Evolutionary conservation across 2,329 filamentous ascomycete genomes (phyloP), one percentile per base, ranked within the genome.

Genomic region (Colletotrichum neosansevieriae): DNA sequence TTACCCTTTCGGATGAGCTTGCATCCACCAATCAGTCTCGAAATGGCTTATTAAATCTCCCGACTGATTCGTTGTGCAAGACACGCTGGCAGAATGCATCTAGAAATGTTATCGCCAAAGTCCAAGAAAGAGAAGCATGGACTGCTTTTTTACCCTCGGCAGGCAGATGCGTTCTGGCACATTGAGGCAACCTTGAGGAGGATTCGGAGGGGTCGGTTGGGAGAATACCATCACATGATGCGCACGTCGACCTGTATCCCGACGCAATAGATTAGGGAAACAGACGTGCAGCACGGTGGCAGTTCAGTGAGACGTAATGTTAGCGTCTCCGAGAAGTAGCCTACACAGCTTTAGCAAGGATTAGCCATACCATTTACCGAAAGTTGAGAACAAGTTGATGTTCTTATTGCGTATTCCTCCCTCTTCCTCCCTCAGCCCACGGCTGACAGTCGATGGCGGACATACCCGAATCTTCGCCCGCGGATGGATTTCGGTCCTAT

Each of bases 1-100:
- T 57, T 34, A 67, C 21, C 44, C 57, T 53, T 67, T 63, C 65
- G 36, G 19, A 38, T 51, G 51, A 29, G 47, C 51, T 10, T 57
- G 51, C 63, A 51, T 42, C 53, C 49, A n/a, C 49, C 42, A 36
- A 45, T 42, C 12, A 19, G 47, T 12, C 42, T 42, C 29, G 34
- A 38, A 69, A 59, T 47, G 47, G 38, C 9, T 19, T 44, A 24
- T 29, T 17, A 12, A 17, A n/a, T 67, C 17, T 56, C 12, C 34
- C 42, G 50, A 42, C 44, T 36, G 53, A n/a, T 63, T 13, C 38
- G 17, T 10, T 45, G 13, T 19, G 38, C 32, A 40, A 38, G 38
- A 51, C 34, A 45, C 11, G 21, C 42, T 45, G 45, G 12, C 36
- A 36, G 19, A 51, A 58, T 29, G 51, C 34, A 32, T 38, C 57